Conservation (phyloP, 2,329 filamentous ascomycete genomes). For the Sclerotinia subarctica region DNA sequence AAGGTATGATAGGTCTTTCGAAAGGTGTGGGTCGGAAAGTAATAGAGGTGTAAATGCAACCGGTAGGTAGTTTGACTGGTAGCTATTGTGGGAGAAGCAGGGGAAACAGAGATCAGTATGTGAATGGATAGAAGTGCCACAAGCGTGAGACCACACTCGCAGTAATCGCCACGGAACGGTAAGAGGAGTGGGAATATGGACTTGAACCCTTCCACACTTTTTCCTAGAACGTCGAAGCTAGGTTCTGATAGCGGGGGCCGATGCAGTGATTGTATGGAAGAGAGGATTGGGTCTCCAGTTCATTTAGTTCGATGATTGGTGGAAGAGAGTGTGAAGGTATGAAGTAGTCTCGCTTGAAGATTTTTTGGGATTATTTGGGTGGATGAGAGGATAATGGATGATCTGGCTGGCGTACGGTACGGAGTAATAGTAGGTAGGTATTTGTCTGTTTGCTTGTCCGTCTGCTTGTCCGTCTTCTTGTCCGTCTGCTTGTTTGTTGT, state of each 20-base stretch:
- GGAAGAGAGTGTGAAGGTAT: neutral
- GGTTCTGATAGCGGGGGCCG: slow-evolving; percentile 14
- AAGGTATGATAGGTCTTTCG: slow-evolving; percentile 19
- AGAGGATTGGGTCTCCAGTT: neutral
- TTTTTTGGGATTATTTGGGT: neutral
- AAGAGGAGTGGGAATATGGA: slow-evolving; percentile 14
- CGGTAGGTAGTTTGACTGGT: neutral
- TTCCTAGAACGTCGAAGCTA: slow-evolving; percentile 12
- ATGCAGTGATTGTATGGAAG: neutral
- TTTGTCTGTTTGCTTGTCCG: too few species aligned
- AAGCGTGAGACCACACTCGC: slow-evolving; percentile 14
- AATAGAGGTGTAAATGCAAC: slow-evolving; percentile 13
- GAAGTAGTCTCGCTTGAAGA: neutral
- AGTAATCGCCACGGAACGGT: slow-evolving; percentile 17
- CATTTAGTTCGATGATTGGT: neutral
- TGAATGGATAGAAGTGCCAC: slow-evolving; percentile 11
- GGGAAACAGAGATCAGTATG: slow-evolving; percentile 7
- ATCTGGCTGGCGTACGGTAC: neutral
- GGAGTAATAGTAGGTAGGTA: too few species aligned
- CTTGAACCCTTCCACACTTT: slow-evolving; percentile 15
- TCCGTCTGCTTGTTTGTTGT: too few species aligned
- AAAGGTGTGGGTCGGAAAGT: slow-evolving; percentile 18
- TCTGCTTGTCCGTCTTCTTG: too few species aligned
- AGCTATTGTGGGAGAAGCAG: slow-evolving; percentile 10
- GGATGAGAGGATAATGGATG: neutral